These are phyloP conservation scores for Puya raimondii DNA, from an alignment of 176 grass and related monocot genomes.

Conservation along the genomic window DNA sequence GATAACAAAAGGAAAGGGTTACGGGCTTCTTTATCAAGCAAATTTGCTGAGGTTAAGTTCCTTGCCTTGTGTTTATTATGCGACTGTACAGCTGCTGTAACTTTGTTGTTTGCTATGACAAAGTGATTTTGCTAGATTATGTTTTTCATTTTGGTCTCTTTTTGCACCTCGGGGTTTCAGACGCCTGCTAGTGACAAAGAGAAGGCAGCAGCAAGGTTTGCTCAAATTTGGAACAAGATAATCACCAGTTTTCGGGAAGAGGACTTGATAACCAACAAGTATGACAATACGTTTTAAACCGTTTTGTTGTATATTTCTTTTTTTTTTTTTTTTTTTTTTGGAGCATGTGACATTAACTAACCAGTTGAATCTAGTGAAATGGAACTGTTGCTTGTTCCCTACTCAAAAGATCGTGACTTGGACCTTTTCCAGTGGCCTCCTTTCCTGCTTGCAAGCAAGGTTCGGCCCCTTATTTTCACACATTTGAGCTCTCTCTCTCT, in stretches of 20 bases:
- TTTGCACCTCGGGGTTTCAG: constrained; percentile 36
- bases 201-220: constrained; percentile 69
- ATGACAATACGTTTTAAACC: constrained; percentile 9
- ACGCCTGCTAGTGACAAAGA: constrained; percentile 40
- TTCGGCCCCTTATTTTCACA: constrained; percentile 3
- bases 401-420: constrained; percentile 64
- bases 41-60: constrained; percentile 45
- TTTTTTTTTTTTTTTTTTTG: neutral
- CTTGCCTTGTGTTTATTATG: constrained; percentile 18
- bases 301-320: constrained; percentile 8
- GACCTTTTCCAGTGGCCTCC: constrained; percentile 92
- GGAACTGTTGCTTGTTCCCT: constrained; percentile 91
- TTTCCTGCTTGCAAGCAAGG: constrained; percentile 95
- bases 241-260: constrained; percentile 89
- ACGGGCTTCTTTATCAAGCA: constrained; percentile 58
- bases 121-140: constrained; percentile 3
- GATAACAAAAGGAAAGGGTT: constrained; percentile 58
- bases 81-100: constrained; percentile 11
- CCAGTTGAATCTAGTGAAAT: constrained; percentile 46
- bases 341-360: neutral
- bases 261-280: constrained; percentile 82
- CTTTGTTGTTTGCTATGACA: constrained; percentile 4
- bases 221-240: constrained; percentile 95
- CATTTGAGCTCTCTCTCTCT: neutral
- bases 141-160: constrained; percentile 4